Evolutionary conservation across 176 grass and related monocot genomes (phyloP).

Genomic region (Urochloa ruziziensis): DNA sequence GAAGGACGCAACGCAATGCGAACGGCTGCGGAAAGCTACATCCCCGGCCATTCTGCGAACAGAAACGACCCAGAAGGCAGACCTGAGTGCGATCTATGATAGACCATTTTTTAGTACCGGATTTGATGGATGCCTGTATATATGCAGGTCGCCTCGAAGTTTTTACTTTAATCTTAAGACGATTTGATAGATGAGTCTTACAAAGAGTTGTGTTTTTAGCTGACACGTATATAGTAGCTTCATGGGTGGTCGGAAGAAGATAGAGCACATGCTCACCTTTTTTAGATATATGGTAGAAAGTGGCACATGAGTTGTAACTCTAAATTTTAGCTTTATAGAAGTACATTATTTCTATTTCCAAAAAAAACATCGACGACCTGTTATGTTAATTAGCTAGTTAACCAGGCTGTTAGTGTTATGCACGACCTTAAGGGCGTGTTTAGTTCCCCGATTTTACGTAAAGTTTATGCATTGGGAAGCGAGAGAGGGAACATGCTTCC

Average conservation of each 20-base stretch:
- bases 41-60: not conserved
- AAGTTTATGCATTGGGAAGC: too few species aligned
- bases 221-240: too few species aligned
- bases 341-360: not conserved
- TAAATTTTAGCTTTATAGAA: not conserved
- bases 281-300: not conserved
- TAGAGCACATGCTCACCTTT: too few species aligned
- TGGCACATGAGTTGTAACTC: not conserved
- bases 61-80: conserved; percentile 4
- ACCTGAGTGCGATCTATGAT: conserved; percentile 49
- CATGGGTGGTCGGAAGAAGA: too few species aligned
- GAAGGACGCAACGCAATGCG: not conserved
- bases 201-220: too few species aligned
- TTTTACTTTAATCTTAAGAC: not conserved
- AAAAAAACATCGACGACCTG: not conserved
- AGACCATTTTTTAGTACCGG: conserved; percentile 20
- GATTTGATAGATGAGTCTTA: too few species aligned
- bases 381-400: too few species aligned
- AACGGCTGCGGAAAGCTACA: conserved; percentile 46
- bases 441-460: too few species aligned
- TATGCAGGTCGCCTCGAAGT: not conserved
- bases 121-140: not conserved
- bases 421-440: too few species aligned
- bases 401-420: too few species aligned
- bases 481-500: too few species aligned